phyloP scores from a whole-genome alignment of 352 stramenopile genomes.

The Globisporangium abappressorium region DNA sequence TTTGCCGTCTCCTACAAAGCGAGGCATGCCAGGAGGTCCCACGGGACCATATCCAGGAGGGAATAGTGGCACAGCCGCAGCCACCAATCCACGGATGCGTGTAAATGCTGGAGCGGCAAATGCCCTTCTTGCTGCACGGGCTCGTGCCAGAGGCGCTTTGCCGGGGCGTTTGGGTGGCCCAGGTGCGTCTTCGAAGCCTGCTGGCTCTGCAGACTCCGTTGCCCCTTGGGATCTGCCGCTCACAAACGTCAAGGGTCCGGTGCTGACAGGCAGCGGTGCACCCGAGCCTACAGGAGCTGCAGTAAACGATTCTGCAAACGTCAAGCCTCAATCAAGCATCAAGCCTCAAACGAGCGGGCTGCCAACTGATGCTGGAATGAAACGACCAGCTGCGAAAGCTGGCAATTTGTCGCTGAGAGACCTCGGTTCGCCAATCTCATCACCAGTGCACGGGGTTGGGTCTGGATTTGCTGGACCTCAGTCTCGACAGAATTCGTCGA shows the following conservation, averaged over 20 bases:
- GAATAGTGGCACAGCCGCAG: conserved; percentile 19
- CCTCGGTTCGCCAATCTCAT: conserved; percentile 13
- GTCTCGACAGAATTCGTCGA: conserved; percentile 20
- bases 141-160: conserved; percentile 57
- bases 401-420: conserved; percentile 12
- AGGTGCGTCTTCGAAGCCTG: conserved; percentile 27
- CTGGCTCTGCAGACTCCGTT: conserved; percentile 36
- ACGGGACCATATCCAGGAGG: conserved; percentile 22
- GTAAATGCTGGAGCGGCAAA: conserved; percentile 53
- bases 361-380: not conserved
- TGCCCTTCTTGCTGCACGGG: conserved; percentile 67
- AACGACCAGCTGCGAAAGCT: conserved; percentile 7
- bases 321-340: not conserved
- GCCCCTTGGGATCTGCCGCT: conserved; percentile 77
- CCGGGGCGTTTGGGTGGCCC: conserved; percentile 46
- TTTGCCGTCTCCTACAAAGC: conserved; percentile 53
- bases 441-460: conserved; percentile 17
- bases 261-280: conserved; percentile 16
- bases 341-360: not conserved
- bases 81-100: conserved; percentile 33
- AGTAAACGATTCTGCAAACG: not conserved
- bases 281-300: not conserved
- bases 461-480: conserved; percentile 8
- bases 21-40: conserved; percentile 22
- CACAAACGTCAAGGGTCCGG: conserved; percentile 31